Conservation (phyloP, 371 early-diverging fungal species). For the Lichtheimia hyalospora region DNA sequence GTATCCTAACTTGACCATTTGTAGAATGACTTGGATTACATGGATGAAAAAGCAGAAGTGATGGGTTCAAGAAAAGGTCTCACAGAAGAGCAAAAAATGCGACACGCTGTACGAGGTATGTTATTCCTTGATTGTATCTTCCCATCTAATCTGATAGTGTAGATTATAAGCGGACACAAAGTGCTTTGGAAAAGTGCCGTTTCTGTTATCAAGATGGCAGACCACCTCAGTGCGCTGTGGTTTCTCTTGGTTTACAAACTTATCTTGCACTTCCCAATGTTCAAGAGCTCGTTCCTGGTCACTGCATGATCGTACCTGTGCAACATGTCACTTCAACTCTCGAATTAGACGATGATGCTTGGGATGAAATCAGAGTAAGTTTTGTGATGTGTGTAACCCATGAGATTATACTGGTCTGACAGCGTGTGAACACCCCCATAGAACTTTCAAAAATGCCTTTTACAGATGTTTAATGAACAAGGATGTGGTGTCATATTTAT, state of each 20-base stretch:
- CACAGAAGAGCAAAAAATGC: conserved; percentile 65
- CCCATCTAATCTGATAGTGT: not conserved
- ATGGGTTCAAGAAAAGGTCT: conserved; percentile 63
- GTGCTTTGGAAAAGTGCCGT: conserved; percentile 68
- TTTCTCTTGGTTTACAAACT: conserved; percentile 74
- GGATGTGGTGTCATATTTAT: conserved; percentile 78
- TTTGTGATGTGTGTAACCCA: conserved; percentile 1
- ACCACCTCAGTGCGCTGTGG: conserved; percentile 71
- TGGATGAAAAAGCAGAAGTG: conserved; percentile 89
- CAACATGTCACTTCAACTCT: conserved; percentile 83
- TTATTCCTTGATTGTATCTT: not conserved
- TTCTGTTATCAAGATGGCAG: conserved; percentile 71
- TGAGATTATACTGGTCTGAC: not conserved
- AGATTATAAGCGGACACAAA: conserved; percentile 72
- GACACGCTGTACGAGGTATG: conserved; percentile 61
- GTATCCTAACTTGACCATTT: conserved; percentile 1
- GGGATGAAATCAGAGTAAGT: conserved; percentile 87
- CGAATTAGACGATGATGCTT: conserved; percentile 87
- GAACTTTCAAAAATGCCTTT: conserved; percentile 94
- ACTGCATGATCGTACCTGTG: conserved; percentile 88
- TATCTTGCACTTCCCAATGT: conserved; percentile 82
- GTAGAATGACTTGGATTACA: conserved; percentile 80
- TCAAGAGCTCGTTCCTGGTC: conserved; percentile 79
- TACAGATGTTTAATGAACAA: conserved; percentile 80
- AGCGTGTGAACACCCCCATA: conserved; percentile 16